phyloP scores from a whole-genome alignment of 441 rosid species.

The Eruca vesicaria region DNA sequence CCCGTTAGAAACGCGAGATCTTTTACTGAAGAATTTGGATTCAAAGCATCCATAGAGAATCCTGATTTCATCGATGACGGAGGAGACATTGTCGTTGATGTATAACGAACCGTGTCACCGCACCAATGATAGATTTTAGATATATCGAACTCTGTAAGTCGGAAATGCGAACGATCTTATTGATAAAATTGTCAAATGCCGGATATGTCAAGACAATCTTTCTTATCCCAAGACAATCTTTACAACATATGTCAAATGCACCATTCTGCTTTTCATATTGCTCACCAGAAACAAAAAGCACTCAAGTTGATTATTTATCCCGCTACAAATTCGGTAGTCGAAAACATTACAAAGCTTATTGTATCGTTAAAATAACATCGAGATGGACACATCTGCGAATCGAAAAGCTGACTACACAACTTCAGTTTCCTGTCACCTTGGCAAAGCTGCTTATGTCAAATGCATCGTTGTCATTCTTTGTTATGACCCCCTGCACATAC shows the following conservation, averaged over 20 bases:
- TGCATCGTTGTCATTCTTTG: conserved; percentile 41
- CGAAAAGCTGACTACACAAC: background rate
- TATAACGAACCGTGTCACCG: too few relatives aligned
- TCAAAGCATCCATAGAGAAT: too few relatives aligned
- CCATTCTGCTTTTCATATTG: background rate
- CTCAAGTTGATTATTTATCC: background rate
- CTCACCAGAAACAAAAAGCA: background rate
- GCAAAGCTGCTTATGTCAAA: conserved; percentile 61
- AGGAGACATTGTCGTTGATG: too few relatives aligned
- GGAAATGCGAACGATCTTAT: too few relatives aligned
- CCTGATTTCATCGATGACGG: too few relatives aligned
- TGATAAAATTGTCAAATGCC: too few relatives aligned
- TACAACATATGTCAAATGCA: conserved; percentile 60
- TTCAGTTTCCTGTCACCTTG: conserved; percentile 15
- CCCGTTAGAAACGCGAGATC: too few relatives aligned
- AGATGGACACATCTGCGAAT: background rate
- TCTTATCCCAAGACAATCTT: too few relatives aligned
- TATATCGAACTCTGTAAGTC: too few relatives aligned
- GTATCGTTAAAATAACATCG: background rate
- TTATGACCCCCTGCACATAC: conserved; percentile 69
- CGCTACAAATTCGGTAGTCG: background rate
- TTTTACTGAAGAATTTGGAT: too few relatives aligned
- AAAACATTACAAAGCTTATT: conserved; percentile 6
- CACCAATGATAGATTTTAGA: too few relatives aligned
- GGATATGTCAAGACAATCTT: too few relatives aligned